Conservation (phyloP, 345 rosid species). For the Murraya paniculata region DNA sequence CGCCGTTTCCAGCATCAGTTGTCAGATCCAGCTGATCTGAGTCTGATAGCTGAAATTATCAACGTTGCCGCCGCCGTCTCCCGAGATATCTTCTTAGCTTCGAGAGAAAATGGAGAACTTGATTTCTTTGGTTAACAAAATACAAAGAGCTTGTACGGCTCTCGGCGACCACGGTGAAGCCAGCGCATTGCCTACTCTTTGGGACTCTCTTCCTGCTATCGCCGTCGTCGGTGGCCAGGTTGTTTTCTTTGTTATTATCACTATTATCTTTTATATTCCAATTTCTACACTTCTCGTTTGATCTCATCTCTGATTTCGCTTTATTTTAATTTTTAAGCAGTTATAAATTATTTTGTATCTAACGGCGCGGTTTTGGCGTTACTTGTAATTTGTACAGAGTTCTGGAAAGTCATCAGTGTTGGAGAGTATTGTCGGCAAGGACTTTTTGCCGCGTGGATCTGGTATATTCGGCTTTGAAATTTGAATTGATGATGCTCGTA, state of each 20-base stretch:
- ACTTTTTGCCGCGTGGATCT: conserved; percentile 99
- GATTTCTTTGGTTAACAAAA: conserved; percentile 89
- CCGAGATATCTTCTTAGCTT: conserved; percentile 13
- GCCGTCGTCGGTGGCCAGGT: conserved; percentile 99
- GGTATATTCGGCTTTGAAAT: conserved; percentile 35
- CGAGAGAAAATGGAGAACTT: conserved; percentile 70
- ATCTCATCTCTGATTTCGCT: not conserved
- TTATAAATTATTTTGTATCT: not conserved
- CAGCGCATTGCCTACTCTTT: conserved; percentile 87
- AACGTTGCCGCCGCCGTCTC: not conserved
- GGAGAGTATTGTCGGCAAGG: conserved; percentile 97
- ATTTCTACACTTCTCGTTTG: not conserved
- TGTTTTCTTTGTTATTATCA: conserved; percentile 9
- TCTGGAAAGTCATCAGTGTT: conserved; percentile 98
- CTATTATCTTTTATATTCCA: not conserved
- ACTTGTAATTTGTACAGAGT: conserved; percentile 47
- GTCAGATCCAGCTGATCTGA: conserved; percentile 28
- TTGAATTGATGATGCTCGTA: not conserved
- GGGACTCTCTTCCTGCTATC: conserved; percentile 96
- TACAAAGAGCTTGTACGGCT: conserved; percentile 99
- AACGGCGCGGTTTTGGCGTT: conserved; percentile 1
- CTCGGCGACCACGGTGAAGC: conserved; percentile 96
- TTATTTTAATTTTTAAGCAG: not conserved
- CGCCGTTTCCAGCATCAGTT: conserved; percentile 3
- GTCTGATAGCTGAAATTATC: not conserved